Evolutionary conservation across 176 grass and related monocot species (phyloP), one percentile per base, ranked within the genome.

Genomic region (Lolium perenne): DNA sequence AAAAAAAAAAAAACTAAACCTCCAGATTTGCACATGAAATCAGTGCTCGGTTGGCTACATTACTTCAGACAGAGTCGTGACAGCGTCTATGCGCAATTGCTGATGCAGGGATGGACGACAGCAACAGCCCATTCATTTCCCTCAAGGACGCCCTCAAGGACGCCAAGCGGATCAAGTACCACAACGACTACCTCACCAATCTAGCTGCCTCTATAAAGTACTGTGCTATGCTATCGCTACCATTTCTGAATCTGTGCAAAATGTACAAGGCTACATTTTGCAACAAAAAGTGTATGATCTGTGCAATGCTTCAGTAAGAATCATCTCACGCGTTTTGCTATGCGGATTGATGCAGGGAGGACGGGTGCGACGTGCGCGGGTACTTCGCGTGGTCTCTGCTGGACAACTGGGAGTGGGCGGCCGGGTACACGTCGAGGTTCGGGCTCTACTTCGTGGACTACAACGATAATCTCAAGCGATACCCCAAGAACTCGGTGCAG

Each of bases 351-450:
- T 9, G 71, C 90, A 95, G 96, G 91, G 90, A 98, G 90, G 96
- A 95, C 50, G 96, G 93, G 8, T 98, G 96, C 26, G 88, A 98
- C 16, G 96, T 95, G 10, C 82, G 86, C 38, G 96, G 96, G 25
- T 98, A 98, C 82, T 98, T 98, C 81, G 96, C 86, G 14, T 98
- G 96, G 96, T 98, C 96, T 53, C 82, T 98, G 80, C 93, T 98
- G 10, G 96, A 98, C 84, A 98, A 98, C 84, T 98, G 96, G 96
- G 96, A 98, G 32, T 98, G 96, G 93, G 88, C 92, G 15, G 96
- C 93, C 2, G 96, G 96, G 20, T 98, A 86, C 79, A 85, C 88
- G 55, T 92, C 96, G 0, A 88, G 96, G 76, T 98, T 95, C 66
- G 96, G 96, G 25, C 79, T 98, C 61, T 94, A 98, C 88, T 98